phyloP scores from a whole-genome alignment of 768 basidiomycete species.

The Calocybe indica region DNA sequence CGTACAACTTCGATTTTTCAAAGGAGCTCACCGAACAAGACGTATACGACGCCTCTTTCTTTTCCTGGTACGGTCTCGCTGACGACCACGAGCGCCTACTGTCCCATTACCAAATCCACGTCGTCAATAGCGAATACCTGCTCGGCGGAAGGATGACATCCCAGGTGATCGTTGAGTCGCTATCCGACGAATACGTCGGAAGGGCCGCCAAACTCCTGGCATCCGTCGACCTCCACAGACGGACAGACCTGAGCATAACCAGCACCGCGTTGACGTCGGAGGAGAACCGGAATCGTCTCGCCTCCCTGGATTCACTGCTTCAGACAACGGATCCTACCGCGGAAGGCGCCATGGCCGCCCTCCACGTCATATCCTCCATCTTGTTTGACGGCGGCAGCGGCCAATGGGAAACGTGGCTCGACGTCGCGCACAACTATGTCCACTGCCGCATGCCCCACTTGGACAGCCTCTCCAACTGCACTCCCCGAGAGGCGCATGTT shows the following conservation, averaged over 20 bases:
- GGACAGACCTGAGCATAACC: constrained; percentile 3
- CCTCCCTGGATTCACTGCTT: constrained; percentile 17
- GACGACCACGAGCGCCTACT: constrained; percentile 2
- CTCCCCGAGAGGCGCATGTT: constrained; percentile 59
- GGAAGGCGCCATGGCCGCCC: constrained; percentile 74
- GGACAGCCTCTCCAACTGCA: constrained; percentile 38
- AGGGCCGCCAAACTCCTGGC: constrained; percentile 61
- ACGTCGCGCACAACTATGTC: constrained; percentile 54
- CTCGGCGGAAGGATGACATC: constrained; percentile 45
- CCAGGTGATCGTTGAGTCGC: constrained; percentile 8
- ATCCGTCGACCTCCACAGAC: constrained; percentile 40
- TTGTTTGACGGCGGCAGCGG: constrained; percentile 76
- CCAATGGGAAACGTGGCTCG: constrained; percentile 62
- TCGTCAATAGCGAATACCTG: constrained; percentile 65
- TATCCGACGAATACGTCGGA: constrained; percentile 11
- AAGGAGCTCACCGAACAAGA: constrained; percentile 1
- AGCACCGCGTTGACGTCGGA: constrained; percentile 17
- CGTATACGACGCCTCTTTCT: not conserved
- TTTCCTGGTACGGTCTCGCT: constrained; percentile 10
- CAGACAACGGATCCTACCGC: constrained; percentile 28
- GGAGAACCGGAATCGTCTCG: constrained; percentile 18
- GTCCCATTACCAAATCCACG: constrained; percentile 20
- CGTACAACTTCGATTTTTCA: constrained; percentile 12
- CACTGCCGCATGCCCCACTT: constrained; percentile 18
- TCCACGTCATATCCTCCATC: constrained; percentile 70